Percentiles rank a stretch among this genome's conserved stretches.
Conservation (phyloP, 257 asterid genomes). For the Hygrophila difformis region DNA sequence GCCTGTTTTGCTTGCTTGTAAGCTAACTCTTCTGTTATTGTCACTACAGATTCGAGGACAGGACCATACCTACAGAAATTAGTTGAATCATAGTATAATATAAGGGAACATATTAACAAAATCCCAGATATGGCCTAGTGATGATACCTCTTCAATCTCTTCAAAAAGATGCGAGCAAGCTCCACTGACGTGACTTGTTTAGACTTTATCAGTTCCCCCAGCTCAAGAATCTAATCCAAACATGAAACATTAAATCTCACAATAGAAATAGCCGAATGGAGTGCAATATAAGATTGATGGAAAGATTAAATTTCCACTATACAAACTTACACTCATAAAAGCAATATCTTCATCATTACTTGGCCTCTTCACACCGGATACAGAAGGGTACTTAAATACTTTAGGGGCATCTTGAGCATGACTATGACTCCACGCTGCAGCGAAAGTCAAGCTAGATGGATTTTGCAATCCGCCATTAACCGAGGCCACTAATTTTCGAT, state of each 20-base stretch:
- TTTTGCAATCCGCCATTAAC: constrained; percentile 69
- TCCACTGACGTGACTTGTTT: constrained; percentile 68
- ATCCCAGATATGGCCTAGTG: too few relatives aligned
- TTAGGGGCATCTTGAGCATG: constrained; percentile 15
- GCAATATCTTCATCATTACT: constrained; percentile 67
- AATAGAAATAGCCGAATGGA: not conserved
- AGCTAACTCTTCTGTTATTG: constrained; percentile 88
- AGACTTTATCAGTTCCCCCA: constrained; percentile 68
- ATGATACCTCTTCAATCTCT: constrained; percentile 63
- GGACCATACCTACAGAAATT: constrained; percentile 56
- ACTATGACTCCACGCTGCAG: constrained; percentile 41
- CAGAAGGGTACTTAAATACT: constrained; percentile 41
- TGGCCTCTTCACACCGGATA: constrained; percentile 48
- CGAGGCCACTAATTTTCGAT: constrained; percentile 60
- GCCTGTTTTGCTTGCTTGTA: constrained; percentile 72
- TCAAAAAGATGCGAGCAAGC: constrained; percentile 52
- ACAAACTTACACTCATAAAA: constrained; percentile 68
- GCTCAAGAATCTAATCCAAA: constrained; percentile 62
- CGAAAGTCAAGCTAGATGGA: constrained; percentile 69
- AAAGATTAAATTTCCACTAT: not conserved
- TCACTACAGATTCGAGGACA: constrained; percentile 70
- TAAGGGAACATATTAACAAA: not conserved
- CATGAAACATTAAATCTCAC: constrained; percentile 5
- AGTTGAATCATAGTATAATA: constrained; percentile 1
- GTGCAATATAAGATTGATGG: not conserved